Base-by-base conservation (phyloP, 192 early-diverging fungal genomes). In the Coemansia sp. region DNA sequence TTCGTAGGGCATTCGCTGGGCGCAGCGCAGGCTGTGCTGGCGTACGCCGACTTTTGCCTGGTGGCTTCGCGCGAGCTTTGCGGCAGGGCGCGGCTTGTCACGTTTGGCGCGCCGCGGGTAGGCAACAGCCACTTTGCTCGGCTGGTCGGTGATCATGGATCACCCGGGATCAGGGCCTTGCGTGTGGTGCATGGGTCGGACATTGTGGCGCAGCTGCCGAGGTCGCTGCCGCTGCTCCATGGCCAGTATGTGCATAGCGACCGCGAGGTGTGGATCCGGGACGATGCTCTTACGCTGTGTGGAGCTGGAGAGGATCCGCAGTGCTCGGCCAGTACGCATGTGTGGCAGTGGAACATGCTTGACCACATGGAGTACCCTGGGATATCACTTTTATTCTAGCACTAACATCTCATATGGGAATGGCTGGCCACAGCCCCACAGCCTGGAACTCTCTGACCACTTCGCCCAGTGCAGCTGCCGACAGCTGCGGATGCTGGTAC, bases 401-500 rank as follows among this genome's bases (percentile, higher is more conserved):
- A n/a, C n/a, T n/a, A n/a, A n/a, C n/a, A n/a, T n/a, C n/a, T n/a
- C n/a, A n/a, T n/a, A 63, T 37, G 19, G 58, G 41, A 33, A 72
- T 62, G 43, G 54, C 48, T 1, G 95, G 95, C 95, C 95, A 98
- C 34, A 91, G 84, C n/a, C 86, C 85, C 27, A 87, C 80, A 11
- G 75, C 81, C 63, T 89, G 91, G 74, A 91, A 96, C 58, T 89
- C 91, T 8, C 86, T 83, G 55, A 98, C 85, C 19, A 94, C 86
- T 27, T 87, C 87, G 38, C 74, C 61, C 41, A 98, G 55, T 11
- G 81, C 84, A 18, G 81, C 83, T 34, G 87, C 75, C 3, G 88
- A 92, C 56, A 95, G 53, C 26, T 83, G 54, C 12, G 87, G 87
- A 52, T 88, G 61, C 18, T 59, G 56, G 76, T 98, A 74, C 1